Evolutionary conservation across 306 rosid species (phyloP).

Genomic region (Nissolia schottii): DNA sequence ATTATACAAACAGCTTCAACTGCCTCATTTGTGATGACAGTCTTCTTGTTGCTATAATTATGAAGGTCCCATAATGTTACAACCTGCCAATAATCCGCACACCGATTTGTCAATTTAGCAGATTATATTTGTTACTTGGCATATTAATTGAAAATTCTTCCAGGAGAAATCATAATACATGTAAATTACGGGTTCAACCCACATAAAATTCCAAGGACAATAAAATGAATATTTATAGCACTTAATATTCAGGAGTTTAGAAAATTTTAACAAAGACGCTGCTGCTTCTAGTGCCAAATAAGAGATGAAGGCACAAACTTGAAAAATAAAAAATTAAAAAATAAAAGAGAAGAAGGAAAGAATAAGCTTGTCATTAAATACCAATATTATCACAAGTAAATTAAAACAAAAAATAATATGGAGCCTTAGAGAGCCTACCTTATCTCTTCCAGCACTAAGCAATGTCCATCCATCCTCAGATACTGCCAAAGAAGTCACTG

Average conservation of each 20-base stretch:
- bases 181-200: not conserved
- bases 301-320: not conserved
- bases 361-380: not conserved
- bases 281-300: not conserved
- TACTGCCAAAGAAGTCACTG: conserved; percentile 76
- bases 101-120: conserved; percentile 27
- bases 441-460: conserved; percentile 94
- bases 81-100: conserved; percentile 50
- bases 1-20: conserved; percentile 82
- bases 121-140: not conserved
- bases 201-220: not conserved
- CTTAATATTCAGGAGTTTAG: not conserved
- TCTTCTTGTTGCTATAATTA: conserved; percentile 69
- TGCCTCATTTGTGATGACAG: conserved; percentile 79
- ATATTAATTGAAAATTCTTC: not conserved
- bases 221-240: not conserved
- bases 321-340: not conserved
- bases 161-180: not conserved
- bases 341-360: not conserved
- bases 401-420: not conserved
- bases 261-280: not conserved
- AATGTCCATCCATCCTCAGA: conserved; percentile 92
- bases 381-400: not conserved
- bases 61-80: conserved; percentile 89
- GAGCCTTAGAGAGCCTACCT: conserved; percentile 39